These are phyloP conservation scores for Aspergillus transmontanensis DNA, from an alignment of 2,329 filamentous ascomycete species.

Conservation along the genomic window DNA sequence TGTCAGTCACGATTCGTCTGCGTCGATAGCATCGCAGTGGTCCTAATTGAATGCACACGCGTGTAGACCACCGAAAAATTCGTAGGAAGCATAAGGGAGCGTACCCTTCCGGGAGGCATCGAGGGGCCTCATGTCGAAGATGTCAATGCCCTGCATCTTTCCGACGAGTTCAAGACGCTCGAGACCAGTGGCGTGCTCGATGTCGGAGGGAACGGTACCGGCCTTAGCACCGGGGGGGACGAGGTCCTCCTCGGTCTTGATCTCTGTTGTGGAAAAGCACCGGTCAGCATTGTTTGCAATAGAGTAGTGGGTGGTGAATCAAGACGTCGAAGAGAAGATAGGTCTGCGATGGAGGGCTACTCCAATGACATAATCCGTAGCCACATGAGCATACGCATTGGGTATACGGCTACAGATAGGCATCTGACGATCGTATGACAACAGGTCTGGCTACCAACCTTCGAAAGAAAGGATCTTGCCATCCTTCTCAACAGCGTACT, in stretches of 20 bases:
- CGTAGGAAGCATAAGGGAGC: slow-evolving; percentile 20
- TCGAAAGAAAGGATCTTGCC: slow-evolving; percentile 50
- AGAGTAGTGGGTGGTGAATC: not conserved
- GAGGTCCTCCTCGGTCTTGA: slow-evolving; percentile 81
- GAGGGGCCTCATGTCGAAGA: slow-evolving; percentile 98
- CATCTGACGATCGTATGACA: slow-evolving; percentile 17
- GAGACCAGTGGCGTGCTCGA: slow-evolving; percentile 94
- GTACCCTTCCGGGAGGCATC: slow-evolving; percentile 85
- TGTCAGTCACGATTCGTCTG: slow-evolving; percentile 2
- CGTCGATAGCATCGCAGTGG: not conserved
- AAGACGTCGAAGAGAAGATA: not conserved
- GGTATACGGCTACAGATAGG: slow-evolving; percentile 2
- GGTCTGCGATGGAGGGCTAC: not conserved
- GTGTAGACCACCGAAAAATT: not conserved
- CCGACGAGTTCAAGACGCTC: slow-evolving; percentile 98
- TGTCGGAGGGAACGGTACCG: slow-evolving; percentile 87
- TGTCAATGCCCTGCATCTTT: slow-evolving; percentile 97
- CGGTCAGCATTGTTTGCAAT: slow-evolving; percentile 16
- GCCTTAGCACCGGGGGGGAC: slow-evolving; percentile 76
- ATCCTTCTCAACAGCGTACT: slow-evolving; percentile 44
- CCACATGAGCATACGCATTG: not conserved
- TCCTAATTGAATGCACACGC: not conserved
- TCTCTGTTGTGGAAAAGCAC: slow-evolving; percentile 61
- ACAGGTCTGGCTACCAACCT: slow-evolving; percentile 36
- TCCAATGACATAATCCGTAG: slow-evolving; percentile 11